A percentile compares a stretch with the other conserved stretches of the same genome.
Evolutionary conservation across 2,329 filamentous ascomycete species (phyloP).

Genomic region (Curvularia lunata): DNA sequence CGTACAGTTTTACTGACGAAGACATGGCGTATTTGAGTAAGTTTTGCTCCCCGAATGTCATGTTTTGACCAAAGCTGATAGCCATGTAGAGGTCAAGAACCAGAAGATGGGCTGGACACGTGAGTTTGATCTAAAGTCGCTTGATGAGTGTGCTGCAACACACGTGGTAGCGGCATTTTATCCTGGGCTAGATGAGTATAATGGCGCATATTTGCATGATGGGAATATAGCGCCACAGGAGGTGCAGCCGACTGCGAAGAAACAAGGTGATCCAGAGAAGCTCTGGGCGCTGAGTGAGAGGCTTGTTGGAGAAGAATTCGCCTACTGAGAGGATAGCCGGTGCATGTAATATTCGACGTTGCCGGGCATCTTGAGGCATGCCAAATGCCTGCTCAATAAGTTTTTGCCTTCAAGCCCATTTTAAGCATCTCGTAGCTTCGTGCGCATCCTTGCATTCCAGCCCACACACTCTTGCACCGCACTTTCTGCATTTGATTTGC

Average conservation of each 20-base stretch:
- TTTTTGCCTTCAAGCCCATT: slow-evolving; percentile 39
- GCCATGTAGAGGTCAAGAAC: slow-evolving; percentile 22
- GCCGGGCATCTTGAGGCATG: slow-evolving; percentile 24
- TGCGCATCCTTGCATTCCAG: slow-evolving; percentile 76
- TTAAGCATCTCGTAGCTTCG: slow-evolving; percentile 67
- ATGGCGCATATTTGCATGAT: slow-evolving; percentile 39
- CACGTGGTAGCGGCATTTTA: slow-evolving; percentile 44
- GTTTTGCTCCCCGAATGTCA: neutral
- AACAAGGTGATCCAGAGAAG: slow-evolving; percentile 34
- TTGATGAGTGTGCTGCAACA: slow-evolving; percentile 40
- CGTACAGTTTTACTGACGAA: slow-evolving; percentile 23
- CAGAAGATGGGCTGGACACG: slow-evolving; percentile 28
- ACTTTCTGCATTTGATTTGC: slow-evolving; percentile 75
- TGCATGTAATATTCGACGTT: neutral
- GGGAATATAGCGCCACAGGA: slow-evolving; percentile 25
- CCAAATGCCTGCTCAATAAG: neutral
- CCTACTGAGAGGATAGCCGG: slow-evolving; percentile 22
- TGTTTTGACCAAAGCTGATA: neutral
- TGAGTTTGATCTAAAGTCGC: slow-evolving; percentile 32
- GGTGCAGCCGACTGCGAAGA: slow-evolving; percentile 28
- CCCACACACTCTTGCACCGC: slow-evolving; percentile 78
- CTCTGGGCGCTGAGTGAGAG: slow-evolving; percentile 45
- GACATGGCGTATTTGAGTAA: slow-evolving; percentile 32
- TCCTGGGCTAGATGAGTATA: slow-evolving; percentile 28
- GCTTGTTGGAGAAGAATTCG: slow-evolving; percentile 38